These are phyloP conservation scores for Huntiella moniliformis DNA, from an alignment of 2,329 filamentous ascomycete species.

Conservation along the genomic window DNA sequence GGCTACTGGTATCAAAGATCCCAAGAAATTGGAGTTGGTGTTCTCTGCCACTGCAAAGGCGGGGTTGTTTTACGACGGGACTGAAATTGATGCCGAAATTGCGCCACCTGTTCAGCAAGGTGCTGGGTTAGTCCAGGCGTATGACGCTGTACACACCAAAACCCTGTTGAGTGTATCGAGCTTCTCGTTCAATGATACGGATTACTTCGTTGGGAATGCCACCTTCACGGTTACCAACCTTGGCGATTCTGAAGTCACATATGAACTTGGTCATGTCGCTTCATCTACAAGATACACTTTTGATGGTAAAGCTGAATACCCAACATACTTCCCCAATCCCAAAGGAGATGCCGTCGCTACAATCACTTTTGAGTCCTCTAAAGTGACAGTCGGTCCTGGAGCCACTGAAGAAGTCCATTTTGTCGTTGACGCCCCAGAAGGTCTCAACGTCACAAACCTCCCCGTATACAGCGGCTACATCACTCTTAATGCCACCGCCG, in stretches of 20 bases:
- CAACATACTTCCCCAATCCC: constrained; percentile 12
- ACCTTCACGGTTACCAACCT: constrained; percentile 23
- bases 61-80: constrained; percentile 21
- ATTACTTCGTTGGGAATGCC: constrained; percentile 15
- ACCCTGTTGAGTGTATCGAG: constrained; percentile 21
- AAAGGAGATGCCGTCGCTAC: constrained; percentile 1
- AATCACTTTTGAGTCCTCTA: background rate
- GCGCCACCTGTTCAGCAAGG: constrained; percentile 32
- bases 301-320: constrained; percentile 4
- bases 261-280: constrained; percentile 20
- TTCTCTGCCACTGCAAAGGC: constrained; percentile 26
- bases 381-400: constrained; percentile 14
- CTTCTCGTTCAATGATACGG: constrained; percentile 27
- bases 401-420: constrained; percentile 13
- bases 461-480: constrained; percentile 28
- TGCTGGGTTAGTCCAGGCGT: constrained; percentile 24
- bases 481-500: constrained; percentile 23
- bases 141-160: constrained; percentile 21
- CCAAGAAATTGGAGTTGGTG: constrained; percentile 23
- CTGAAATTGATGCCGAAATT: constrained; percentile 15
- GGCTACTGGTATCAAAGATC: constrained; percentile 25
- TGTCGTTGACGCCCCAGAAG: constrained; percentile 13
- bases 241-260: constrained; percentile 19
- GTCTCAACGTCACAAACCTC: constrained; percentile 16
- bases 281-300: constrained; percentile 23